Base-by-base conservation (phyloP, 106 monocot genomes). In the Dactylorhiza incarnata region DNA sequence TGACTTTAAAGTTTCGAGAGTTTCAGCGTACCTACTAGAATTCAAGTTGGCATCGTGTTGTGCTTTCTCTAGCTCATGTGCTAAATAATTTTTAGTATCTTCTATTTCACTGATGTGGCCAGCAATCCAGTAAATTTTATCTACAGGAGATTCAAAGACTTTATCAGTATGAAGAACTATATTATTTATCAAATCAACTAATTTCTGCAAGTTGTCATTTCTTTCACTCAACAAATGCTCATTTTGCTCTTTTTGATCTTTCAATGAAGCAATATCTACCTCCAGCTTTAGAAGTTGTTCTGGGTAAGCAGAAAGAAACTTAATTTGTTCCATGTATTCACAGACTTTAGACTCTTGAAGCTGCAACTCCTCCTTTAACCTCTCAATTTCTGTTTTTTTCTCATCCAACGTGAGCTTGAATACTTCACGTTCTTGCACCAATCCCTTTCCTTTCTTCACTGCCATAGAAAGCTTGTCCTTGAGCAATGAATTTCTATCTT, bases 401-500 rank as follows among this genome's bases (percentile, higher is more conserved):
- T 87, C 93, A 83, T 90, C 89, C 52, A 96, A 68, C 47, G 81
- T 81, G 61, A 61, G 71, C 76, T 93, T 96, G 7, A 93, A 80
- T 45, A 81, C 85, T 66, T 96, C 96, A 45, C 91, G 86, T 81
- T 96, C 96, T 84, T 86, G 90, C 77, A 96, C 85, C 71, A 96
- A 77, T 13, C 96, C 93, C 78, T 96, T 96, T 12, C 96, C 96
- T 78, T 96, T 96, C 76, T 91, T 96, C 26, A 96, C 96, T 72
- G 96, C 96, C 81, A 96, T 79, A 4, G 91, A 91, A 13, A 96
- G 74, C 49, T 93, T 96, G 74, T 96, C 96, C 69, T 91, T 87
- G 17, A 93, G 56, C 15, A 93, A 49, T 29, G 86, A 85, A 67
- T 80, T 82, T 75, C 80, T 93, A 72, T 93, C 96, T 78, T 93